Evolutionary conservation across 768 basidiomycete species (phyloP).

Genomic region (Kwoniella europaea): DNA sequence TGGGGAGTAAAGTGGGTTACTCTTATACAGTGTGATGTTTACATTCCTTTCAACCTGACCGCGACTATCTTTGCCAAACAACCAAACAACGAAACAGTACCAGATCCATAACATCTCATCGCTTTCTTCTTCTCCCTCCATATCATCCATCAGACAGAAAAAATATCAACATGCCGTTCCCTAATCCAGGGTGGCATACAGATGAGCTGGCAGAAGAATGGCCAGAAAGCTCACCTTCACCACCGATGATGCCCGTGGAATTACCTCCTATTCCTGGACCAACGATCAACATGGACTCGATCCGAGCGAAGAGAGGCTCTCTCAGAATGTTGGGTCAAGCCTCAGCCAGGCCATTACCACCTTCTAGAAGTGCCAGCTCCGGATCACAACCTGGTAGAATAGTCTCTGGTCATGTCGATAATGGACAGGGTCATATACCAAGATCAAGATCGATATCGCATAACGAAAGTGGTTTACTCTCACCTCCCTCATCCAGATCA

Average conservation of each 20-base stretch:
- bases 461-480: conserved; percentile 25
- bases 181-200: conserved; percentile 60
- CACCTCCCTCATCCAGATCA: conserved; percentile 42
- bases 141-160: background rate
- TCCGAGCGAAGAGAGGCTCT: conserved; percentile 48
- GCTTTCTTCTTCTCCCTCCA: background rate
- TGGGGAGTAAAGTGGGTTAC: conserved; percentile 2
- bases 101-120: background rate
- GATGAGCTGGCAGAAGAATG: conserved; percentile 91
- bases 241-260: conserved; percentile 47
- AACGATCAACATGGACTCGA: conserved; percentile 27
- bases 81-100: conserved; percentile 21
- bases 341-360: conserved; percentile 40
- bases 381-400: conserved; percentile 26
- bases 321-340: conserved; percentile 45
- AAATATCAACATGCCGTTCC: conserved; percentile 19
- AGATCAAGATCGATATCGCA: conserved; percentile 18
- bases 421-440: conserved; percentile 29
- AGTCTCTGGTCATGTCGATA: conserved; percentile 49
- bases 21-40: background rate
- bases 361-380: conserved; percentile 25
- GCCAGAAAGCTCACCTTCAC: conserved; percentile 65
- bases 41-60: conserved; percentile 15
- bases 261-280: conserved; percentile 62
- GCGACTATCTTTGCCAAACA: conserved; percentile 23